Evolutionary conservation across 345 rosid species (phyloP).

Genomic region (Heritiera littoralis): DNA sequence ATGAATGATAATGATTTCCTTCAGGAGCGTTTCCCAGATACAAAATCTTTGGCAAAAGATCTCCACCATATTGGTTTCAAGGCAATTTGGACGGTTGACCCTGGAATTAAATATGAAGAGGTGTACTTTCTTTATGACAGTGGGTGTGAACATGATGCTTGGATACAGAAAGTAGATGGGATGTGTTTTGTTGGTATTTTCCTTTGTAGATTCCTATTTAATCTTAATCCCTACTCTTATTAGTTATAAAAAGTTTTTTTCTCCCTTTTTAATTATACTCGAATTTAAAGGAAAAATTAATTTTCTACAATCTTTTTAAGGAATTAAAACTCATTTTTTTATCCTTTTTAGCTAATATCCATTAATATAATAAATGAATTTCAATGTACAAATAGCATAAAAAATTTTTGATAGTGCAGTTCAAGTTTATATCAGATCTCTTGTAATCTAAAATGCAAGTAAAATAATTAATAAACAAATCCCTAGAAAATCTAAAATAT

Average conservation of each 20-base stretch:
- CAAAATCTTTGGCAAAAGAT: conserved; percentile 56
- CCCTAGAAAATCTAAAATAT: too few relatives aligned
- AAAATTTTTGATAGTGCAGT: too few relatives aligned
- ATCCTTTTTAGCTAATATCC: too few relatives aligned
- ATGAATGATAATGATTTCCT: conserved; percentile 9
- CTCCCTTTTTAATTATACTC: conserved; percentile 25
- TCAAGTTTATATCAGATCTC: too few relatives aligned
- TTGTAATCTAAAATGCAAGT: too few relatives aligned
- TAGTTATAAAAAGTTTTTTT: background rate
- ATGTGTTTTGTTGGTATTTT: conserved; percentile 60
- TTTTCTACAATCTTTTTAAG: too few relatives aligned
- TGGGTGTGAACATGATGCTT: conserved; percentile 60
- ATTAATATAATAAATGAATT: too few relatives aligned
- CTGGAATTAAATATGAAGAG: conserved; percentile 80
- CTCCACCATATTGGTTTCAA: conserved; percentile 72
- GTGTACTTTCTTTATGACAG: conserved; percentile 69
- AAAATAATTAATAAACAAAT: too few relatives aligned
- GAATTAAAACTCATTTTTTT: too few relatives aligned
- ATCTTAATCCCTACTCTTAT: background rate
- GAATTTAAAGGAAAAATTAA: too few relatives aligned
- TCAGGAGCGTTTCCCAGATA: conserved; percentile 72
- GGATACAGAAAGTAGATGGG: conserved; percentile 73
- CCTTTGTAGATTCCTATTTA: conserved; percentile 16
- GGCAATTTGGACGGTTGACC: conserved; percentile 97
- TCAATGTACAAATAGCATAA: too few relatives aligned